phyloP scores from a whole-genome alignment of 23 red algal species.

The Gracilaria gracilis region DNA sequence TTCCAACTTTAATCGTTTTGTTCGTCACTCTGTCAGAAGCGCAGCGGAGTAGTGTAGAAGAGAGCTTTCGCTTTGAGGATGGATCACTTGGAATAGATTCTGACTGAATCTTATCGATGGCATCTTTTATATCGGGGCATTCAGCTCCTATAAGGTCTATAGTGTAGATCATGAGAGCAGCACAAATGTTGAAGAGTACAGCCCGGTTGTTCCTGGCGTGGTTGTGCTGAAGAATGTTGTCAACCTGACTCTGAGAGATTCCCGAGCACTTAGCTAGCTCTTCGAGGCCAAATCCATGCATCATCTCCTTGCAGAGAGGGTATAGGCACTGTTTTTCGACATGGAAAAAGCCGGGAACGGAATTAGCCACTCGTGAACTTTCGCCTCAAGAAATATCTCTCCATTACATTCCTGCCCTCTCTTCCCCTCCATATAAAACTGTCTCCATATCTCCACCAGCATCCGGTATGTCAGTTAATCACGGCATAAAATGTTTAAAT shows the following conservation, averaged over 20 bases:
- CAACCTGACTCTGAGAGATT: not conserved
- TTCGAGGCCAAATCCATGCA: not conserved
- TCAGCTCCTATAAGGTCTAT: not conserved
- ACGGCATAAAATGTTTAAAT: not conserved
- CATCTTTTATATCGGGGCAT: not conserved
- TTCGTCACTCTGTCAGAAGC: not conserved
- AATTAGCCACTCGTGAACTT: not conserved
- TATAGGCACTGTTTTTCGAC: constrained; percentile 20
- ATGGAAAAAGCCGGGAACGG: constrained; percentile 7
- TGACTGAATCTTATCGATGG: no score
- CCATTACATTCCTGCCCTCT: no score
- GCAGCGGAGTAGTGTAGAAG: not conserved
- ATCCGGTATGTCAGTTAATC: constrained; percentile 19
- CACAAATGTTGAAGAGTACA: not conserved
- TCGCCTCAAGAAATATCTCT: no score
- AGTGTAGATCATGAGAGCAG: not conserved
- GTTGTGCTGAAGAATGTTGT: not conserved
- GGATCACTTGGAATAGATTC: no score
- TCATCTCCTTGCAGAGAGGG: constrained; percentile 15
- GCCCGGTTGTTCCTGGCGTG: not conserved
- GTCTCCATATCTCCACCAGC: constrained; percentile 22
- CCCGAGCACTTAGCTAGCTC: not conserved
- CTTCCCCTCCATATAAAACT: not conserved
- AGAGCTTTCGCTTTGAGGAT: no score
- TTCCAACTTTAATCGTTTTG: not conserved